These are phyloP conservation scores for Phytophthora lateralis DNA, from an alignment of 352 stramenopile species.

Conservation along the genomic window DNA sequence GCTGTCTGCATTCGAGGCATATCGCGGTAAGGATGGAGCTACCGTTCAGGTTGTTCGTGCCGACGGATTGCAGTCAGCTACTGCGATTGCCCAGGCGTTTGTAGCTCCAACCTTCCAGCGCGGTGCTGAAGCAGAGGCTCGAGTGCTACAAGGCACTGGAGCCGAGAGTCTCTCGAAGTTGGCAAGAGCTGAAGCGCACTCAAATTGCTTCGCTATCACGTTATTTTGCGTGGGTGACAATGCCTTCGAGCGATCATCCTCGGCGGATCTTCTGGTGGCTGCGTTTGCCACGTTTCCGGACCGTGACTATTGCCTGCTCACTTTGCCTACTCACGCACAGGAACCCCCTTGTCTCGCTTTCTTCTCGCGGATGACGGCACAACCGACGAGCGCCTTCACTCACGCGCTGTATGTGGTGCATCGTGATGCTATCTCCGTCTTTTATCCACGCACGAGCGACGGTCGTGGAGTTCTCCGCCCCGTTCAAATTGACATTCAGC, in stretches of 20 bases:
- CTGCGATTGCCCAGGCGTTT: conserved; percentile 52
- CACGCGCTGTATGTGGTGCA: conserved; percentile 64
- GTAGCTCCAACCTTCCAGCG: conserved; percentile 52
- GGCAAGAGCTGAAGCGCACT: conserved; percentile 42
- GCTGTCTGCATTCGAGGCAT: conserved; percentile 46
- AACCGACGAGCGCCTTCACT: conserved; percentile 56
- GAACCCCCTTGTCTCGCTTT: conserved; percentile 55
- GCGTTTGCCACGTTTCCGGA: conserved; percentile 58
- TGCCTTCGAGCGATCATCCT: conserved; percentile 43
- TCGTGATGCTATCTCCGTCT: conserved; percentile 64
- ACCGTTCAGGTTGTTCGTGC: conserved; percentile 58
- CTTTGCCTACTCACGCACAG: conserved; percentile 48
- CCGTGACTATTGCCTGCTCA: conserved; percentile 66
- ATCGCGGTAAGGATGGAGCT: conserved; percentile 13
- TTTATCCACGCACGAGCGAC: conserved; percentile 37
- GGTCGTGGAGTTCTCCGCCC: conserved; percentile 36
- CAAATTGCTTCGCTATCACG: conserved; percentile 69
- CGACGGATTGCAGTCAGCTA: conserved; percentile 56
- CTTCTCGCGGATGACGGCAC: conserved; percentile 50
- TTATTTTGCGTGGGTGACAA: conserved; percentile 65
- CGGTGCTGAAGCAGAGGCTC: conserved; percentile 44
- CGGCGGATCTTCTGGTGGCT: conserved; percentile 49
- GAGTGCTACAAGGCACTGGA: conserved; percentile 26
- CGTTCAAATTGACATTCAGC: conserved; percentile 43
- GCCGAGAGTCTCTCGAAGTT: conserved; percentile 36